phyloP scores from a whole-genome alignment of 2,329 filamentous ascomycete species.

The Pseudogymnoascus verrucosus region DNA sequence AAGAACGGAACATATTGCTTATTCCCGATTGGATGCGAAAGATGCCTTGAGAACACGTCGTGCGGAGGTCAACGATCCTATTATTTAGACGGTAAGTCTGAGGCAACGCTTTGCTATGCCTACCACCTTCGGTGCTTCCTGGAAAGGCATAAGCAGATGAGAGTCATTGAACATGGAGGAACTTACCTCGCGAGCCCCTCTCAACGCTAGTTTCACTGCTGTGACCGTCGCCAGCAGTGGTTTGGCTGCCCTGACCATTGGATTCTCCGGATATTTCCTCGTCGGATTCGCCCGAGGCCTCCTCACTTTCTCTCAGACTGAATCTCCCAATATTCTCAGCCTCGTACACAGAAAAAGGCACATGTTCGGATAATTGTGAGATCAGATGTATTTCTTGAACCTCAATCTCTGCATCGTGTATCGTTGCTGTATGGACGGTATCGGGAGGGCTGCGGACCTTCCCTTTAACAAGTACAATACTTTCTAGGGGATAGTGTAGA shows the following conservation, averaged over 20 bases:
- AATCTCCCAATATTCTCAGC: constrained; percentile 52
- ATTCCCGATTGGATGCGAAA: constrained; percentile 81
- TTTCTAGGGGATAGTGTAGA: constrained; percentile 71
- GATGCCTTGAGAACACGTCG: constrained; percentile 77
- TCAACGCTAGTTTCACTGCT: background rate
- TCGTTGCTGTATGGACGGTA: constrained; percentile 64
- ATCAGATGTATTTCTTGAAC: constrained; percentile 59
- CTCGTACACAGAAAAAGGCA: constrained; percentile 64
- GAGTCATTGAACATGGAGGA: background rate
- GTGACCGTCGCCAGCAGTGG: background rate
- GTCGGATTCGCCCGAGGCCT: constrained; percentile 23
- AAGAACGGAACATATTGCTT: constrained; percentile 68
- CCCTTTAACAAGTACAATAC: constrained; percentile 69
- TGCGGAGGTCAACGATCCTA: constrained; percentile 75
- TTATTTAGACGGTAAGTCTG: constrained; percentile 52
- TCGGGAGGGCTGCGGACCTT: constrained; percentile 65
- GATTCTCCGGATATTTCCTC: background rate
- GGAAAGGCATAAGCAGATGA: background rate
- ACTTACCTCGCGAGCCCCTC: background rate
- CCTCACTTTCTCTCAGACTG: constrained; percentile 47
- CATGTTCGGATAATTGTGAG: constrained; percentile 49
- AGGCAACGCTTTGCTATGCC: background rate
- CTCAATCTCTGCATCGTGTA: constrained; percentile 68
- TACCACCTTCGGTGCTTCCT: background rate
- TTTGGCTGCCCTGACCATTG: background rate